These are phyloP conservation scores for Lobulomyces angularis DNA, from an alignment of 192 early-diverging fungal species.

Conservation along the genomic window DNA sequence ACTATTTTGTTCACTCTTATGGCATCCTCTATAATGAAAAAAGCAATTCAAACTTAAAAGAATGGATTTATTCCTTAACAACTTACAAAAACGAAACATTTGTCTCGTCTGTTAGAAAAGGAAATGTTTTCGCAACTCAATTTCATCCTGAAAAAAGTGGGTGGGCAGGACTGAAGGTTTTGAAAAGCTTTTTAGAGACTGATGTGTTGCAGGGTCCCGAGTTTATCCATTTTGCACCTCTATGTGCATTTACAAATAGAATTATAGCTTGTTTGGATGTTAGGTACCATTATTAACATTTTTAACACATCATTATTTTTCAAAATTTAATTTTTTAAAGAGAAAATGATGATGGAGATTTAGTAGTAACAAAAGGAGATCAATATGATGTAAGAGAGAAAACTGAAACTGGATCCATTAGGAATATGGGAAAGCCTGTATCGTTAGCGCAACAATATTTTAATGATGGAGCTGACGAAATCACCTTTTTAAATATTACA, in stretches of 20 bases:
- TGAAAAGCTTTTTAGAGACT: constrained; percentile 76
- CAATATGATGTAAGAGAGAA: constrained; percentile 95
- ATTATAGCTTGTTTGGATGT: background rate
- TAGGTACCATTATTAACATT: constrained; percentile 42
- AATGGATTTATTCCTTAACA: constrained; percentile 70
- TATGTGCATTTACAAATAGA: constrained; percentile 1
- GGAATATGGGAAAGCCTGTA: constrained; percentile 96
- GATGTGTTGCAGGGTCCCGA: constrained; percentile 48
- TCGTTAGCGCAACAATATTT: constrained; percentile 85
- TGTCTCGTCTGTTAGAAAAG: constrained; percentile 65
- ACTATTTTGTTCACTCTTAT: constrained; percentile 99
- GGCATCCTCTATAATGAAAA: constrained; percentile 48
- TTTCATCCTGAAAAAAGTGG: constrained; percentile 99
- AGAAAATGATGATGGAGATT: constrained; percentile 89
- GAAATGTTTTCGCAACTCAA: constrained; percentile 92
- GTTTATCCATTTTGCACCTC: constrained; percentile 7
- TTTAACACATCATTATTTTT: constrained; percentile 90
- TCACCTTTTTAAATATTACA: constrained; percentile 98
- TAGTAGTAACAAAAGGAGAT: constrained; percentile 99
- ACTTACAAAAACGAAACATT: constrained; percentile 82
- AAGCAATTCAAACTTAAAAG: constrained; percentile 24
- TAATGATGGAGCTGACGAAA: constrained; percentile 92
- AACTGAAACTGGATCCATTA: constrained; percentile 46
- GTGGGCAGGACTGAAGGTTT: constrained; percentile 65
- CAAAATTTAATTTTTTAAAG: constrained; percentile 96